phyloP scores from a whole-genome alignment of 352 stramenopile genomes.

The Phytophthora cactorum region DNA sequence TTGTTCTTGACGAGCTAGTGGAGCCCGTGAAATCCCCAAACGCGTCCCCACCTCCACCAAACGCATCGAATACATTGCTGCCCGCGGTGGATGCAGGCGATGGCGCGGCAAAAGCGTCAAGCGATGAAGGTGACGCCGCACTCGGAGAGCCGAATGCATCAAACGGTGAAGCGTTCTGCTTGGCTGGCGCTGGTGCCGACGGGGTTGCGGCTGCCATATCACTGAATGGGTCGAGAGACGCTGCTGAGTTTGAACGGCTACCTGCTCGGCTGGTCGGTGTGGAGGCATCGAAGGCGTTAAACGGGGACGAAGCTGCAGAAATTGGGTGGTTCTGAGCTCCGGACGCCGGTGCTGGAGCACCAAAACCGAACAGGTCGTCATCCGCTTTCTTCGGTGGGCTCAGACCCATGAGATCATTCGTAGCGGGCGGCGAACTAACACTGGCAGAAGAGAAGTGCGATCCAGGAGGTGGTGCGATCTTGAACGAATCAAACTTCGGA shows the following conservation, averaged over 20 bases:
- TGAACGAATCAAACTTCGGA: slow-evolving; percentile 71
- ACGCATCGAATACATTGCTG: slow-evolving; percentile 43
- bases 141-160: slow-evolving; percentile 42
- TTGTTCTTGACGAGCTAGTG: slow-evolving; percentile 36
- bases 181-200: slow-evolving; percentile 10
- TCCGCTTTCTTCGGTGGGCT: slow-evolving; percentile 48
- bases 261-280: slow-evolving; percentile 29
- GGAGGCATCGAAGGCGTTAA: slow-evolving; percentile 46
- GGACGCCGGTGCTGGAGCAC: slow-evolving; percentile 36
- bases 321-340: slow-evolving; percentile 18
- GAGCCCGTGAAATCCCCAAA: slow-evolving; percentile 45
- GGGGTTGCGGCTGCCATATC: slow-evolving; percentile 26
- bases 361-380: slow-evolving; percentile 70
- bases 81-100: slow-evolving; percentile 22
- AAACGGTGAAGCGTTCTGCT: slow-evolving; percentile 45
- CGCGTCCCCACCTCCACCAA: slow-evolving; percentile 38
- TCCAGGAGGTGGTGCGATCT: slow-evolving; percentile 64
- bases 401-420: slow-evolving; percentile 76
- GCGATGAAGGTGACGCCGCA: slow-evolving; percentile 20
- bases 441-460: slow-evolving; percentile 49
- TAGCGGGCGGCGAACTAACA: slow-evolving; percentile 21
- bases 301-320: slow-evolving; percentile 38
- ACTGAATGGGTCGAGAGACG: slow-evolving; percentile 51
- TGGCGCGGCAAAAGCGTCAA: slow-evolving; percentile 48
- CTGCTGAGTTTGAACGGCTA: slow-evolving; percentile 21